These are phyloP conservation scores for Ceratobasidium sp. DNA, from an alignment of 1,284 basidiomycete genomes.

Conservation along the genomic window DNA sequence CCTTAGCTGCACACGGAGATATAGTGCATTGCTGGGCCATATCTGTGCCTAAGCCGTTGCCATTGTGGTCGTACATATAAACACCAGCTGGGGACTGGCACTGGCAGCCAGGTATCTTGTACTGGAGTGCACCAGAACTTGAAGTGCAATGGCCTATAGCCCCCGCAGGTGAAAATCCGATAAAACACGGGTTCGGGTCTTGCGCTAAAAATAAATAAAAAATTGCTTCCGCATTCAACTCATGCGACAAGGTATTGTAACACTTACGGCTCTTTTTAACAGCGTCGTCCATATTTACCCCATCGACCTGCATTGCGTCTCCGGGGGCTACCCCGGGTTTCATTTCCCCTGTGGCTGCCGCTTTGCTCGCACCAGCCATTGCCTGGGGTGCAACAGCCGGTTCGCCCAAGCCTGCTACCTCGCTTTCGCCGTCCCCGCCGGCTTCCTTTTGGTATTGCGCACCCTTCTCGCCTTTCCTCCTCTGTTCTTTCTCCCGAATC, in stretches of 20 bases:
- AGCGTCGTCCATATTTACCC: too few relatives aligned
- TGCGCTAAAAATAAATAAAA: not conserved
- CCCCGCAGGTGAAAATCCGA: too few relatives aligned
- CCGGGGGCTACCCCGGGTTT: too few relatives aligned
- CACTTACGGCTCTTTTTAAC: too few relatives aligned
- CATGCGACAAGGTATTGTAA: too few relatives aligned
- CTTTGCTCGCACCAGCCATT: too few relatives aligned
- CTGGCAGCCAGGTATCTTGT: not conserved
- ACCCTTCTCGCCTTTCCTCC: not conserved
- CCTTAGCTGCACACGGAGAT: not conserved
- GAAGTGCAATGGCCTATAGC: not conserved
- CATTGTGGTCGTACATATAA: not conserved
- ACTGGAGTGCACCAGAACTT: not conserved
- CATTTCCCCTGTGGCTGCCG: too few relatives aligned
- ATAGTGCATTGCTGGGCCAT: not conserved
- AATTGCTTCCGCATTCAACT: too few relatives aligned
- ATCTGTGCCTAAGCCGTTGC: not conserved
- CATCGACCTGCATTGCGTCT: too few relatives aligned
- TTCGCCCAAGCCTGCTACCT: not conserved
- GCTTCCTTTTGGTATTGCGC: not conserved
- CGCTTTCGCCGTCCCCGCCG: not conserved
- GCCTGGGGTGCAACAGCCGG: too few relatives aligned
- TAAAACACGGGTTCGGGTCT: not conserved
- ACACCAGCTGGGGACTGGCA: not conserved
- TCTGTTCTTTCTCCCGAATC: constrained; percentile 30